A percentile compares a stretch with the other conserved stretches of the same genome.
Conservation (phyloP, 345 rosid genomes). For the Aquilaria malaccensis region DNA sequence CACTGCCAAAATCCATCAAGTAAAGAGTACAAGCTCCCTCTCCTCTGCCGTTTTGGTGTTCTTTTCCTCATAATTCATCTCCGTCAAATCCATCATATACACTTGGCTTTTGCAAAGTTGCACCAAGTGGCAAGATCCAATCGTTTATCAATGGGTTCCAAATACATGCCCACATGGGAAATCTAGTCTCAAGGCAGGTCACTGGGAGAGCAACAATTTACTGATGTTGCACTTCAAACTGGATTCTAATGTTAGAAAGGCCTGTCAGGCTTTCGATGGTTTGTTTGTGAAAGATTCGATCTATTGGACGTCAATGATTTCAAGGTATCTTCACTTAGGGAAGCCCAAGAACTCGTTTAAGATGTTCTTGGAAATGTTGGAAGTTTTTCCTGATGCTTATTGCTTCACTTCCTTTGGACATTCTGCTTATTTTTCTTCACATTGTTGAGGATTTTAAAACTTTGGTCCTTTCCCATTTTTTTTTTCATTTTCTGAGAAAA, state of each 20-base stretch:
- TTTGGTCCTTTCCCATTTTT: no score
- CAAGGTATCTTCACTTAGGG: conserved; percentile 46
- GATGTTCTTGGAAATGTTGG: conserved; percentile 64
- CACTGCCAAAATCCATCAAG: conserved; percentile 9
- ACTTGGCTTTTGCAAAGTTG: conserved; percentile 74
- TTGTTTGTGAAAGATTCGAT: conserved; percentile 56
- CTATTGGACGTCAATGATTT: conserved; percentile 85
- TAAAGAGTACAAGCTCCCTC: conserved; percentile 32
- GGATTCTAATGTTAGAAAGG: conserved; percentile 45
- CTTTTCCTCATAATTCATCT: conserved; percentile 42
- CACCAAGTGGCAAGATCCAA: conserved; percentile 22
- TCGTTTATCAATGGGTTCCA: conserved; percentile 66
- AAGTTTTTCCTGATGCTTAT: neutral
- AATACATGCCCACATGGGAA: conserved; percentile 65
- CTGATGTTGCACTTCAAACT: conserved; percentile 69
- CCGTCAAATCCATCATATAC: conserved; percentile 44
- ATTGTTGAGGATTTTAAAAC: no score
- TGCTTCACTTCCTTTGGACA: no score
- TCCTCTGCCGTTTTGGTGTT: conserved; percentile 45
- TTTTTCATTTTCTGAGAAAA: no score
- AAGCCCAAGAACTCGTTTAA: conserved; percentile 45
- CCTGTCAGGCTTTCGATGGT: conserved; percentile 60
- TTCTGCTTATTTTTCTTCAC: no score
- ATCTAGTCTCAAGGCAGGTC: conserved; percentile 65
- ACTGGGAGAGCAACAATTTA: conserved; percentile 72